Evolutionary conservation across 768 basidiomycete genomes (phyloP), one percentile per base, ranked within the genome.

Genomic region (Mycena sanguinolenta): DNA sequence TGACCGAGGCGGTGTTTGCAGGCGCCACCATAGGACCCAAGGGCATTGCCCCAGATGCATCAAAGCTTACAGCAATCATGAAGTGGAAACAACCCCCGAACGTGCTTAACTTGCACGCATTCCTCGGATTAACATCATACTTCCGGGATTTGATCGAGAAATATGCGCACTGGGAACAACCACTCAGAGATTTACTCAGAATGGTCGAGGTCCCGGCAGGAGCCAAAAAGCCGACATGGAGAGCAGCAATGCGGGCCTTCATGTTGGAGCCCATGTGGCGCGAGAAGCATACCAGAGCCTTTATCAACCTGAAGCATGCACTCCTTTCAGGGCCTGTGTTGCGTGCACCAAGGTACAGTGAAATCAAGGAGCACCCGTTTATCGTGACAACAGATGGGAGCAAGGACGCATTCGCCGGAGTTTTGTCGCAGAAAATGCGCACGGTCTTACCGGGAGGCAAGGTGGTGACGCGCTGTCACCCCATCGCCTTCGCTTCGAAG

Each of bases 11-110:
- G 0, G 74, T 80, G 0, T 85, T 84, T 63, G 81, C 80, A 9
- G 83, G 84, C 0, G 79, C 78, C 0, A 55, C 52, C 0, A 73
- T 84, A 4, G 77, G 81, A 16, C 75, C 77, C 0, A 46, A 74
- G 0, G 83, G 84, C 1, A 77, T 86, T 2, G 66, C 66, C 23
- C 80, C 81, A 2, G 81, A 85, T 66, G 70, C 75, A 3, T 52
- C 75, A 3, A 86, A 86, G 70, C 71, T 85, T 3, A 78, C 77
- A 2, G 78, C 82, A 0, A 78, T 85, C 9, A 77, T 84, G 5
- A 68, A 83, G 63, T 82, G 80, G 79, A 49, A 65, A n/a, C 57
- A 34, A 53, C 83, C 83, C 1, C 25, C 54, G 17, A 72, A 80
- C 46, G 74, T 76, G 3, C 69, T 70, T 2, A 69, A 82, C n/a